Evolutionary conservation across 495 filamentous ascomycete species (phyloP).

Genomic region (Gamarada debralockiae): DNA sequence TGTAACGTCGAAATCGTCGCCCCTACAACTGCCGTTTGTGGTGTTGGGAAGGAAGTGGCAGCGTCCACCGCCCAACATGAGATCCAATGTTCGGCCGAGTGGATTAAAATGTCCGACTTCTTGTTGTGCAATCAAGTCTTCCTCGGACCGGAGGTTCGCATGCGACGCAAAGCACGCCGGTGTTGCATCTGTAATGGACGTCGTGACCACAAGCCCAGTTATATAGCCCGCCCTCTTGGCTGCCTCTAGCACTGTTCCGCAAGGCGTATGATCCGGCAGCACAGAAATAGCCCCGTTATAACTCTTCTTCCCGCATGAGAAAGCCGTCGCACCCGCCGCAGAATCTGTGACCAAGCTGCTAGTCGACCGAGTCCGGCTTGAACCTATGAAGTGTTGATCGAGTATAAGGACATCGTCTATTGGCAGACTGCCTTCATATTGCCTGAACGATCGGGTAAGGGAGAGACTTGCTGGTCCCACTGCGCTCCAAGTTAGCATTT

Average conservation of each 20-base stretch:
- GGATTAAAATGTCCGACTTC: conserved; percentile 76
- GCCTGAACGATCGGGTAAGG: conserved; percentile 78
- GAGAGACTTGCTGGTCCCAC: conserved; percentile 88
- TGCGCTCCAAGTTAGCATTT: neutral
- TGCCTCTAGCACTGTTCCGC: conserved; percentile 92
- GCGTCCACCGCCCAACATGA: conserved; percentile 88
- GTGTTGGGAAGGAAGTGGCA: conserved; percentile 89
- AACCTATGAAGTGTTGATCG: conserved; percentile 84
- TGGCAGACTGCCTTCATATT: conserved; percentile 59
- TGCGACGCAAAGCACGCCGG: conserved; percentile 93
- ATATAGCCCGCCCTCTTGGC: conserved; percentile 87
- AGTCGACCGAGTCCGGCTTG: conserved; percentile 78
- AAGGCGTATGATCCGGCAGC: conserved; percentile 77
- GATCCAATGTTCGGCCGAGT: conserved; percentile 79
- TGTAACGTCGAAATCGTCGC: conserved; percentile 23
- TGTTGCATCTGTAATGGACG: conserved; percentile 94
- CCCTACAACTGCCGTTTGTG: conserved; percentile 71
- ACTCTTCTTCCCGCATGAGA: conserved; percentile 86
- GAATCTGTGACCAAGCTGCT: conserved; percentile 87
- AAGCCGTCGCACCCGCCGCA: conserved; percentile 92
- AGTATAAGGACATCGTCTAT: conserved; percentile 69
- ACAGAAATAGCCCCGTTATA: conserved; percentile 96
- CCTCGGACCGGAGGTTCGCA: conserved; percentile 71
- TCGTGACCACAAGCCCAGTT: conserved; percentile 94
- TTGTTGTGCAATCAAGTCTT: conserved; percentile 89